Conservation (phyloP, 768 basidiomycete species). For the Antrodiella citrinella region DNA sequence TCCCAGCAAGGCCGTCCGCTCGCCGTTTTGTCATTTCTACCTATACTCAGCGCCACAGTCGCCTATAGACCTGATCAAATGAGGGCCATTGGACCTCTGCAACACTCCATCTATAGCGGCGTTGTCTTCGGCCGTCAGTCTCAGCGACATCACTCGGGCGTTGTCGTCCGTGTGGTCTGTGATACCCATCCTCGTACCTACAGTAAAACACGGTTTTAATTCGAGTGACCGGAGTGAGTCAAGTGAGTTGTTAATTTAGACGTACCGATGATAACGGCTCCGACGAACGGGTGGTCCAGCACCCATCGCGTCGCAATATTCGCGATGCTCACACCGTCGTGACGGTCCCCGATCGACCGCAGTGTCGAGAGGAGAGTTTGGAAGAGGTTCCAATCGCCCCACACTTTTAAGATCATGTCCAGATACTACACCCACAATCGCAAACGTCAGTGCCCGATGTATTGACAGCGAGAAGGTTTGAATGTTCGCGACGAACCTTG, state of each 20-base stretch:
- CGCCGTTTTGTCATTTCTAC: too few species aligned
- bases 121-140: constrained; percentile 47
- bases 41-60: constrained; percentile 87
- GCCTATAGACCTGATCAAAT: constrained; percentile 64
- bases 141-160: constrained; percentile 49
- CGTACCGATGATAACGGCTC: constrained; percentile 72
- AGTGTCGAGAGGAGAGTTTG: constrained; percentile 55
- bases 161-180: constrained; percentile 72
- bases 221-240: background rate
- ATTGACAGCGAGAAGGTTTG: too few species aligned
- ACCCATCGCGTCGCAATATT: constrained; percentile 82
- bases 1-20: too few species aligned
- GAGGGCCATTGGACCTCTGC: constrained; percentile 58
- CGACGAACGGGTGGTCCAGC: constrained; percentile 68
- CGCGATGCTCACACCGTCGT: constrained; percentile 59
- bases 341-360: constrained; percentile 56
- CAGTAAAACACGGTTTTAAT: background rate
- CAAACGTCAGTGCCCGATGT: too few species aligned
- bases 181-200: constrained; percentile 68
- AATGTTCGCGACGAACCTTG: constrained; percentile 42
- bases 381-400: constrained; percentile 75
- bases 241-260: background rate
- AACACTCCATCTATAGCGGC: constrained; percentile 55
- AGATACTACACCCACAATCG: too few species aligned
- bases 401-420: constrained; percentile 71